Conservation (phyloP, 73 alveolate species). For the Tetrahymena thermophila region DNA sequence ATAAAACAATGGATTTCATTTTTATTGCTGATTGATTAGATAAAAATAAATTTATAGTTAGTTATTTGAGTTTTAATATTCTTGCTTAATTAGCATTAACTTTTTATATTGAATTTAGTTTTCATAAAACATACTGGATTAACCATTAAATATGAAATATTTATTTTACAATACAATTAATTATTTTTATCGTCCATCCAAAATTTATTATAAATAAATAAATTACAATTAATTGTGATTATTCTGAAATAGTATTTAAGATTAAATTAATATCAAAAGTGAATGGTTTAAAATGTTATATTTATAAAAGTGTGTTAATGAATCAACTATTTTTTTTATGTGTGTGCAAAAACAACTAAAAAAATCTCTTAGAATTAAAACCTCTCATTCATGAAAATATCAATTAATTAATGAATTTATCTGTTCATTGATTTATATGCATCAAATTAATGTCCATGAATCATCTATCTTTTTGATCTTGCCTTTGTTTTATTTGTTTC, state of each 20-base stretch:
- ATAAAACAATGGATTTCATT: too few relatives aligned
- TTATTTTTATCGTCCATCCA: neutral
- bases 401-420: too few relatives aligned
- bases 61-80: too few relatives aligned
- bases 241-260: neutral
- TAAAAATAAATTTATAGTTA: too few relatives aligned
- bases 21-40: too few relatives aligned
- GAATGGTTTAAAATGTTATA: neutral
- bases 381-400: neutral
- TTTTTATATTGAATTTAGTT: too few relatives aligned
- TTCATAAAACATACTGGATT: neutral
- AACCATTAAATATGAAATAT: too few relatives aligned
- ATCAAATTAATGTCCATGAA: neutral
- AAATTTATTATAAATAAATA: too few relatives aligned
- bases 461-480: neutral
- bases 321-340: neutral
- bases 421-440: too few relatives aligned
- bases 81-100: too few relatives aligned
- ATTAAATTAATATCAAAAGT: neutral
- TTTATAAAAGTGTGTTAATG: neutral
- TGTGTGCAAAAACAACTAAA: neutral
- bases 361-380: neutral
- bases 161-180: neutral
- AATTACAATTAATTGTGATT: too few relatives aligned
- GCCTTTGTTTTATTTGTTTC: neutral